A percentile compares a stretch with the other conserved stretches of the same genome.
Evolutionary conservation across 192 early-diverging fungal genomes (phyloP).

Genomic region (Backusella tuberculispora): DNA sequence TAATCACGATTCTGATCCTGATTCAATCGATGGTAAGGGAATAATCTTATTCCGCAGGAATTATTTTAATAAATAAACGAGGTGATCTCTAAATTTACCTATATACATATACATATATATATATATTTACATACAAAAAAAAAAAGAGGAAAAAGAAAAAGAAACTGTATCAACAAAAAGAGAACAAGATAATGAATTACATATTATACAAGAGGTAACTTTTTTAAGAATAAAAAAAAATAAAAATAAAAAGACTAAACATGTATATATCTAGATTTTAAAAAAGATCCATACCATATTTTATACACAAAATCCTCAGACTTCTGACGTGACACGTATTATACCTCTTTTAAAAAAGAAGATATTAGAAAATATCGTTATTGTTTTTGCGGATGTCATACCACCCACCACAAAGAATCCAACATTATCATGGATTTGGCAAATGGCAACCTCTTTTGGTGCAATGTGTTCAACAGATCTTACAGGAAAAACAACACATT

Average conservation of each 20-base stretch:
- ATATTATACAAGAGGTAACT: conserved; percentile 47
- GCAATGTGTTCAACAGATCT: conserved; percentile 73
- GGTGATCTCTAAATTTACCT: too few relatives aligned
- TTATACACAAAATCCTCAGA: conserved; percentile 44
- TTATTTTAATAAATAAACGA: too few relatives aligned
- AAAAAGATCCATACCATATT: conserved; percentile 68
- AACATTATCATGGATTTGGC: conserved; percentile 79
- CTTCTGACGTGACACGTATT: conserved; percentile 49
- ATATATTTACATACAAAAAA: background rate
- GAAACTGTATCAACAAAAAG: conserved; percentile 23
- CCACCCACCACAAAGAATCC: conserved; percentile 61
- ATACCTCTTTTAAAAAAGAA: conserved; percentile 61
- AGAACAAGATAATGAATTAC: conserved; percentile 65
- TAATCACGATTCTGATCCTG: too few relatives aligned
- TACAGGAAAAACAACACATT: conserved; percentile 73
- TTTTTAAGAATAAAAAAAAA: background rate
- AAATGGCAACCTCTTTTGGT: conserved; percentile 79
- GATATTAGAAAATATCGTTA: conserved; percentile 66
- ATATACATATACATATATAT: too few relatives aligned
- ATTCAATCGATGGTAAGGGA: too few relatives aligned
- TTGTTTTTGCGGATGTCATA: conserved; percentile 87
- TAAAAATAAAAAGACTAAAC: background rate
- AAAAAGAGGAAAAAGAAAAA: conserved; percentile 41
- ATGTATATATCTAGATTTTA: conserved; percentile 52
- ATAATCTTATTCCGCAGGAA: too few relatives aligned